Percentiles rank a stretch among this genome's conserved stretches.
Evolutionary conservation across 2,329 filamentous ascomycete species (phyloP).

Genomic region (Cladophialophora exuberans): DNA sequence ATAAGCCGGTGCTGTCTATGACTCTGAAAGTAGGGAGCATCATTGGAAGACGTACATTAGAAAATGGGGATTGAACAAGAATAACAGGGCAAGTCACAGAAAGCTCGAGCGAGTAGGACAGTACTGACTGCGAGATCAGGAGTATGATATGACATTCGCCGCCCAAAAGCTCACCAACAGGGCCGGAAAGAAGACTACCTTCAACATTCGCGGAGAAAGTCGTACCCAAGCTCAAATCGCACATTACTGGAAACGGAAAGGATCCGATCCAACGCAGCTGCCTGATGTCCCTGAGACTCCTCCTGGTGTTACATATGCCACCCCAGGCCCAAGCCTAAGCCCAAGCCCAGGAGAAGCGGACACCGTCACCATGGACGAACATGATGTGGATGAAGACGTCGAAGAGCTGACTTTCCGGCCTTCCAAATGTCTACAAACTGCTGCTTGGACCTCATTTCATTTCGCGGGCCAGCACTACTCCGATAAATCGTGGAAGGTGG

Average conservation of each 20-base stretch:
- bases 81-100: background rate
- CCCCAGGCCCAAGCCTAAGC: background rate
- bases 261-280: background rate
- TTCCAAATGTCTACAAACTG: too few relatives aligned
- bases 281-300: background rate
- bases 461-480: too few relatives aligned
- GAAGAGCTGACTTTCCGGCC: too few relatives aligned
- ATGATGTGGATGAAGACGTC: too few relatives aligned
- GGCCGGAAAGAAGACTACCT: background rate
- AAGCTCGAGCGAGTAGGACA: background rate
- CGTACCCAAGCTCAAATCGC: background rate
- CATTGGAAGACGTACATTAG: conserved; percentile 7
- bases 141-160: conserved; percentile 8
- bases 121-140: background rate
- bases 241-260: conserved; percentile 4
- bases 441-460: too few relatives aligned
- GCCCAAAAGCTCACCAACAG: background rate
- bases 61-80: conserved; percentile 7
- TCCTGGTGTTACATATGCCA: conserved; percentile 3
- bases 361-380: too few relatives aligned
- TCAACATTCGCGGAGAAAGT: background rate
- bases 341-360: conserved; percentile 18
- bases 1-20: background rate
- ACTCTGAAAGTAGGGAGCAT: background rate
- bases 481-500: too few relatives aligned